Evolutionary conservation across 1,139 yeast genomes (phyloP), one percentile per base, ranked within the genome.

Genomic region (Saccharomycopsis crataegensis): DNA sequence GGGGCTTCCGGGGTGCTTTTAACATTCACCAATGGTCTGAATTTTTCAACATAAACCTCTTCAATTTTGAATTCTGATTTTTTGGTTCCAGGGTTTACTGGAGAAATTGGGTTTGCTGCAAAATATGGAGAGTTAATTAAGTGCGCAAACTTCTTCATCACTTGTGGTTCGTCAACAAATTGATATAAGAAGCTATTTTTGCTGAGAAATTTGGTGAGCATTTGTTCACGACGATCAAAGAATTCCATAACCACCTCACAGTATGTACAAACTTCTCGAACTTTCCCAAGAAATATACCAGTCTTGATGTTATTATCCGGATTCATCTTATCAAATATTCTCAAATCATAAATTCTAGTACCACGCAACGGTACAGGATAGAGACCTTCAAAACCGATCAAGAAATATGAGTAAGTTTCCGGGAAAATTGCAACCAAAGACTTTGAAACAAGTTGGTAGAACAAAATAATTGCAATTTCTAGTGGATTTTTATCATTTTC

Each of bases 361-460:
- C 46, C 54, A 16, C 48, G 43, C 11, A 46, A n/a, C 4, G 46
- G 14, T 9, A 42, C 33, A 14, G 56, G 56, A 40, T 38, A 53
- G 28, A 50, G 32, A 11, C 56, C 56, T 22, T 51, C 56, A 46
- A 50, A 50, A 6, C 11, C 17, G 11, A 46, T 36, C 16, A 53
- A 37, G 22, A 50, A 53, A 32, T 17, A 41, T 12, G 40, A 33
- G 5, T 32, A 22, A 11, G 34, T 31, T 17, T 46, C 47, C 1
- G 56, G 56, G 32, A 52, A 51, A 16, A 50, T 43, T 11, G 50
- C 53, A 36, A 37, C 45, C 11, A 53, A 42, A 8, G 37, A 16
- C 17, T 50, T 53, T n/a, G 50, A 16, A 11, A 50, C 42, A 9
- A 46, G 16, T 34, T 38, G 46, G 28, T 50, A 53, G 14, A 45